These are phyloP conservation scores for Aspergillus caelatus DNA, from an alignment of 2,329 filamentous ascomycete species.

Conservation along the genomic window DNA sequence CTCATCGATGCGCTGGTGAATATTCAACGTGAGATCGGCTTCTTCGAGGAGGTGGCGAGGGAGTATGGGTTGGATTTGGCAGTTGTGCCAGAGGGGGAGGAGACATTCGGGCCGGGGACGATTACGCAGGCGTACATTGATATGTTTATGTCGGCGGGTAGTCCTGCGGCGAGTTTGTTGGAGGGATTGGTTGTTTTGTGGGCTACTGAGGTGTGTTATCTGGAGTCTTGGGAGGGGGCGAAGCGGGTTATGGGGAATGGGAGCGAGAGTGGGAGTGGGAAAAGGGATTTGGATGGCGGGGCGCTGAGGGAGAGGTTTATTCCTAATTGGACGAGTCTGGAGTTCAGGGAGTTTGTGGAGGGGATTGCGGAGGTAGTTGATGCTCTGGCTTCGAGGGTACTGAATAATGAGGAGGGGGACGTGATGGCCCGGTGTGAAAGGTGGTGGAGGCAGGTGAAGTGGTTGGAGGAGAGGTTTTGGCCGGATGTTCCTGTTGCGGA, in stretches of 20 bases:
- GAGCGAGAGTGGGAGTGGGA: constrained; percentile 21
- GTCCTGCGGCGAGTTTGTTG: constrained; percentile 56
- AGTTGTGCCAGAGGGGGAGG: constrained; percentile 37
- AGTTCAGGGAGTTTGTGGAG: constrained; percentile 64
- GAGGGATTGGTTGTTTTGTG: constrained; percentile 75
- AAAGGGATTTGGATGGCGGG: constrained; percentile 63
- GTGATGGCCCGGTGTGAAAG: constrained; percentile 49
- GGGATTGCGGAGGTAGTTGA: constrained; percentile 60
- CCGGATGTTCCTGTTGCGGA: constrained; percentile 38
- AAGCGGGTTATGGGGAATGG: constrained; percentile 35
- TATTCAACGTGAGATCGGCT: constrained; percentile 66
- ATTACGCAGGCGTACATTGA: constrained; percentile 61
- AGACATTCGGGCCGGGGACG: constrained; percentile 34
- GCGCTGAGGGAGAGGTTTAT: constrained; percentile 68
- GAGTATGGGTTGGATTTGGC: constrained; percentile 61
- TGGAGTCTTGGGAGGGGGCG: constrained; percentile 60
- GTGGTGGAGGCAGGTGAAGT: constrained; percentile 54
- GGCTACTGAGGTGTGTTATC: constrained; percentile 71
- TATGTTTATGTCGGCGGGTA: constrained; percentile 60
- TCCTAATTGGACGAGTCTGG: constrained; percentile 66
- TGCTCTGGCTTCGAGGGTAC: constrained; percentile 50
- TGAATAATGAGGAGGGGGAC: constrained; percentile 38
- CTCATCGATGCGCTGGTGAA: constrained; percentile 67
- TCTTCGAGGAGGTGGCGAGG: constrained; percentile 67
- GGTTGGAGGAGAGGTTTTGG: constrained; percentile 64